phyloP scores from a whole-genome alignment of 2,329 filamentous ascomycete genomes.

The Botrytis porri region DNA sequence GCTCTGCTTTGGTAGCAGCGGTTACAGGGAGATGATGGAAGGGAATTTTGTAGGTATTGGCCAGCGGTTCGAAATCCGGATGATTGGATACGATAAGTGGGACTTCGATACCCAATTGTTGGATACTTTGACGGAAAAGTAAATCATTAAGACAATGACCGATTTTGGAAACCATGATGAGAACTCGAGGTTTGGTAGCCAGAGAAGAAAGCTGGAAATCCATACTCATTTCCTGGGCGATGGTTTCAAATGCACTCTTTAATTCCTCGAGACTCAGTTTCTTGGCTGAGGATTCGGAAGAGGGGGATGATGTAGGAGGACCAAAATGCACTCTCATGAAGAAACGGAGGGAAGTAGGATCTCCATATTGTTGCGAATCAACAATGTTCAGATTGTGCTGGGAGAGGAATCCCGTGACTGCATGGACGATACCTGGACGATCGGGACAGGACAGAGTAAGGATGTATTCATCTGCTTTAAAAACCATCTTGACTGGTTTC shows the following conservation, averaged over 20 bases:
- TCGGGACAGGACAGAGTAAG: constrained; percentile 82
- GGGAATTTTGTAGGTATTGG: constrained; percentile 69
- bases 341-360: constrained; percentile 70
- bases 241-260: constrained; percentile 53
- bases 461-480: constrained; percentile 50
- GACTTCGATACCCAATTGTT: constrained; percentile 69
- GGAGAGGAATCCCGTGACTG: constrained; percentile 75
- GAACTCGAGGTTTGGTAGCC: constrained; percentile 66
- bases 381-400: constrained; percentile 74
- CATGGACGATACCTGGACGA: constrained; percentile 80
- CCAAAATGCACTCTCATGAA: constrained; percentile 89
- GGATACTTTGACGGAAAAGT: constrained; percentile 72
- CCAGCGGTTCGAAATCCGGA: constrained; percentile 66
- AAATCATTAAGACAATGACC: constrained; percentile 83
- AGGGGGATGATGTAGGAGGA: constrained; percentile 46
- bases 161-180: constrained; percentile 90
- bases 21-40: constrained; percentile 81
- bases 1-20: constrained; percentile 71
- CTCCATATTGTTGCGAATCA: constrained; percentile 81
- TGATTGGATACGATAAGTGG: constrained; percentile 82
- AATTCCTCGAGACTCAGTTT: constrained; percentile 49
- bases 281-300: constrained; percentile 16
- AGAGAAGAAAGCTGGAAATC: constrained; percentile 68
- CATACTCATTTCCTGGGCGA: constrained; percentile 64
- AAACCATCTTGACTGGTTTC: constrained; percentile 41